Base-by-base conservation (phyloP, 108 stramenopile genomes). In the Skeletonema costatum region DNA sequence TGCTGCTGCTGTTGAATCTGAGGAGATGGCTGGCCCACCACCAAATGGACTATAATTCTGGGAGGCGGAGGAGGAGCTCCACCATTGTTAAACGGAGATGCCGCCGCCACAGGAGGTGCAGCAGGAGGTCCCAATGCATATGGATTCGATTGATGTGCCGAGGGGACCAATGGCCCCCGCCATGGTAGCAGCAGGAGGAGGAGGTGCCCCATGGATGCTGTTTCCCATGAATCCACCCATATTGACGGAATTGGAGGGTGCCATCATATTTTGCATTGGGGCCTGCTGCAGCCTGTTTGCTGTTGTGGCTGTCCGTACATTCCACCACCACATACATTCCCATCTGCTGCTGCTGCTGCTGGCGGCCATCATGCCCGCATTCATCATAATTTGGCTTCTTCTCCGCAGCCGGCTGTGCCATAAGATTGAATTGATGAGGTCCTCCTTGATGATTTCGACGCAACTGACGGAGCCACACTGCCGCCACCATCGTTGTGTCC, bases 111-210 rank as follows among this genome's bases (percentile, higher is more conserved):
- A 21, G 75, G 17, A 31, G 70, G 60, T 16, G 60, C 32, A 42
- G 66, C 79, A 44, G 35, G 50, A 31, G 66, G 73, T 60, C 68
- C 69, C 42, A 75, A 16, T 2, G 77, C 68, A 51, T 81, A 81
- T 8, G 80, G 90, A 64, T 89, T 88, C 56, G 76, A 78, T 64
- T 75, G 88, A 63, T 80, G 72, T 29, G 77, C 75, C 6, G 87
- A 83, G 6, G 87, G 81, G 10, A 92, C 91, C 63, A 93, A 64
- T 31, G n/a, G 90, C 93, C 56, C 83, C 85, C 31, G 71, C 33
- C 59, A 77, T 70, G 11, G 32, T 1, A n/a, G n/a, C n/a, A n/a
- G n/a, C n/a, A n/a, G n/a, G n/a, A n/a, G 13, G 32, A 32, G 59
- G 62, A 32, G 67, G 74, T 21, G 68, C 56, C 19, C 14, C 6